Conservation (phyloP, 768 basidiomycete species). For the Leccinum uliginosum region DNA sequence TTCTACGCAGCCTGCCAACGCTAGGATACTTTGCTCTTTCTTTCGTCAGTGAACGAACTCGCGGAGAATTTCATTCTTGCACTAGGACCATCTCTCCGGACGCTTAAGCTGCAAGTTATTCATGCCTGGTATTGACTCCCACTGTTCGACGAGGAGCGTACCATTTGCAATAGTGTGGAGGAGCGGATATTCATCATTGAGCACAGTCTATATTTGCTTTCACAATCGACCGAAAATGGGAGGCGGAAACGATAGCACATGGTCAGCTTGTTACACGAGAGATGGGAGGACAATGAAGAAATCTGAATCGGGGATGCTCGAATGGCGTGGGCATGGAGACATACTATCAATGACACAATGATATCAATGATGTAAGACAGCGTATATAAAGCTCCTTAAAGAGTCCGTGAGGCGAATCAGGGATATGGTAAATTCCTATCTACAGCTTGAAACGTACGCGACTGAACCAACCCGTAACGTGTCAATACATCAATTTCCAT, state of each 20-base stretch:
- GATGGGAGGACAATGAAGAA: slow-evolving; percentile 26
- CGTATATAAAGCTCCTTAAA: slow-evolving; percentile 1
- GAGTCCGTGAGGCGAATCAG: slow-evolving; percentile 9
- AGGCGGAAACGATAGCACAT: slow-evolving; percentile 25
- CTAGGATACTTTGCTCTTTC: slow-evolving; percentile 37
- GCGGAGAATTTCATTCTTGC: slow-evolving; percentile 28
- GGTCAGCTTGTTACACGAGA: slow-evolving; percentile 16
- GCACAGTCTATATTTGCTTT: slow-evolving; percentile 16
- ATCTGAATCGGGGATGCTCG: not conserved
- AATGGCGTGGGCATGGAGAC: not conserved
- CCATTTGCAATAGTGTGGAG: slow-evolving; percentile 30
- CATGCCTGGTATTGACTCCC: slow-evolving; percentile 32
- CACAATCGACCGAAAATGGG: slow-evolving; percentile 19
- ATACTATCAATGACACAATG: not conserved
- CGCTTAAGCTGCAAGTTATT: slow-evolving; percentile 35
- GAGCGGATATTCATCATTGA: slow-evolving; percentile 13
- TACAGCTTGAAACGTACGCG: not conserved
- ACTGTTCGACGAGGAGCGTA: slow-evolving; percentile 29
- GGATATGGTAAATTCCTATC: not conserved
- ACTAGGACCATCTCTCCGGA: slow-evolving; percentile 26
- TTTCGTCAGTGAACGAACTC: slow-evolving; percentile 33
- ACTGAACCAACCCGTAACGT: not conserved
- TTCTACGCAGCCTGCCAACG: slow-evolving; percentile 21
- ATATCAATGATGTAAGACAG: slow-evolving; percentile 1
- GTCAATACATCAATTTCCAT: slow-evolving; percentile 25